phyloP scores from a whole-genome alignment of 495 filamentous ascomycete genomes.

The Hypoxylon lienhwacheense region DNA sequence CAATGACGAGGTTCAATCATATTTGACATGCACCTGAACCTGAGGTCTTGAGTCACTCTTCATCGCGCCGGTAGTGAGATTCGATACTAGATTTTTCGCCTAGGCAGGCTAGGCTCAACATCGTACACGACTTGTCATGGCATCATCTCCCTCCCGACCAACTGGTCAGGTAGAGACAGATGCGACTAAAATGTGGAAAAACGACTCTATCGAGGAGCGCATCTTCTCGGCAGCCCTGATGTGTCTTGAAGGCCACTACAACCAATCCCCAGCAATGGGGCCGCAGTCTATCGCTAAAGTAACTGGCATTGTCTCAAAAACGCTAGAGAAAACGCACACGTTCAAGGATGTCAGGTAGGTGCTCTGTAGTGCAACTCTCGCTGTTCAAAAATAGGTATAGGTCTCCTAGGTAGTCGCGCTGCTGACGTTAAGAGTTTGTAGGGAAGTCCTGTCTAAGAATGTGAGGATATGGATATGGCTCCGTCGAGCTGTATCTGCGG shows the following conservation, averaged over 20 bases:
- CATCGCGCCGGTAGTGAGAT: no score
- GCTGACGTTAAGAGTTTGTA: constrained; percentile 40
- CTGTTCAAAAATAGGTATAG: no score
- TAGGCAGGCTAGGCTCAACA: no score
- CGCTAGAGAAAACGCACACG: constrained; percentile 56
- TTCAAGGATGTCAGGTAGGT: constrained; percentile 56
- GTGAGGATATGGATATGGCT: constrained; percentile 74
- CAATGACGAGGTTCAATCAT: constrained; percentile 4
- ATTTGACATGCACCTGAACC: neutral
- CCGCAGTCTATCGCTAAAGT: constrained; percentile 52
- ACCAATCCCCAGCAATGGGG: constrained; percentile 51
- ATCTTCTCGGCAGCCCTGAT: constrained; percentile 56
- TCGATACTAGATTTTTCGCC: neutral
- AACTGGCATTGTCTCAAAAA: constrained; percentile 53
- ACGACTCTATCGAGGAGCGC: constrained; percentile 55
- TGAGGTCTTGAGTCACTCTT: neutral
- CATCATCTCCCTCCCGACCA: constrained; percentile 23
- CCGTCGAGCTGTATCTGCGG: constrained; percentile 46
- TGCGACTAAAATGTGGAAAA: constrained; percentile 16
- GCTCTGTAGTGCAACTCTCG: constrained; percentile 23
- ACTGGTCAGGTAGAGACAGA: constrained; percentile 16
- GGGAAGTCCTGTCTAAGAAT: constrained; percentile 59
- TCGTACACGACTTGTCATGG: constrained; percentile 7
- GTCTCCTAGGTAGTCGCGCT: constrained; percentile 40
- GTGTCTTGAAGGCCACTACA: constrained; percentile 59